Base-by-base conservation (phyloP, 352 stramenopile genomes). In the Phytophthora aleatoria region DNA sequence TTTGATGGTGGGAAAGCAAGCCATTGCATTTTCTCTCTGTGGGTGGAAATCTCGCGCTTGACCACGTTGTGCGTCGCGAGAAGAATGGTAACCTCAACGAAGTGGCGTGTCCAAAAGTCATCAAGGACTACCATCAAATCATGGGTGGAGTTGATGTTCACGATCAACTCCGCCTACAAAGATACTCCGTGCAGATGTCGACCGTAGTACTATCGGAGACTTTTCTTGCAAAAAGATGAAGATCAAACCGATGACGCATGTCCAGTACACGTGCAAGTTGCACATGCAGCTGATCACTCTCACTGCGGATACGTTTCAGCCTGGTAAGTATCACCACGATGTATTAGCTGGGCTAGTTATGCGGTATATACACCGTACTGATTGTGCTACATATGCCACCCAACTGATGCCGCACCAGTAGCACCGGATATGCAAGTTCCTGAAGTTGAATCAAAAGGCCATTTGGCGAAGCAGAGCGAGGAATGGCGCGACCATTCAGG, bases 1-100 rank as follows among this genome's bases (percentile, higher is more conserved):
- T 59, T 24, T 54, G 20, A 3, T 65, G 41, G 27, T 43, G 38
- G 38, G 38, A 20, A 9, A 43, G 15, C 12, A 43, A 43, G 12
- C 12, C 13, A n/a, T 0, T 43, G 38, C 13, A 43, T 43, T 43
- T 43, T 38, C 38, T 16, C 38, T n/a, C 10, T 12, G 11, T 43
- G 38, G 38, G 13, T 1, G 2, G 12, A 24, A 16, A 43, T 43
- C 38, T 43, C 6, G 38, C 38, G 3, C 35, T 41, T 11, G 35
- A 41, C 35, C 7, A 8, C 35, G 38, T 43, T 0, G 38, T 43
- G 12, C 12, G 38, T 20, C 38, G 38, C 12, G 38, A 43, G 6
- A 43, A 43, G 2, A 43, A n/a, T 43, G 12, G 38, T 6, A 1
- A 43, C 12, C 38, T 43, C 11, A 43, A 43, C 38, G 38, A 43